A percentile compares a stretch with the other conserved stretches of the same genome.
Conservation (phyloP, 306 rosid genomes). For the Macrotyloma uniflorum region DNA sequence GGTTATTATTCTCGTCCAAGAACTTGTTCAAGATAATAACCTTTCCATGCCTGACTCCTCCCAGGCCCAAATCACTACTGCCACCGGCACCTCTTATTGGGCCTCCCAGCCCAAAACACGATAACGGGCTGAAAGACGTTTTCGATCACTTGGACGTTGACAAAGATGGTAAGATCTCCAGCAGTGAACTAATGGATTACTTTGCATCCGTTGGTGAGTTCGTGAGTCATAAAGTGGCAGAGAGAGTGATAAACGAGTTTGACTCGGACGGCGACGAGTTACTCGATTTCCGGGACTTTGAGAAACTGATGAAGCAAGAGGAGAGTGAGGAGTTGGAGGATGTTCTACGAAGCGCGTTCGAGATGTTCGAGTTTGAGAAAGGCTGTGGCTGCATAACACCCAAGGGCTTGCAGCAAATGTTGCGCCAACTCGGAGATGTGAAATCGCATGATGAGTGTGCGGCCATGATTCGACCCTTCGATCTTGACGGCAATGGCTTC, state of each 20-base stretch:
- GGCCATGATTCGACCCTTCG: constrained; percentile 61
- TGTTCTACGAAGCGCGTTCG: constrained; percentile 50
- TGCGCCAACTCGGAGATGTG: constrained; percentile 51
- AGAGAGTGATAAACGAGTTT: constrained; percentile 45
- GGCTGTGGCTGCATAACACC: constrained; percentile 62
- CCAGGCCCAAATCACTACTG: constrained; percentile 19
- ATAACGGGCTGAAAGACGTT: constrained; percentile 38
- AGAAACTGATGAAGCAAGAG: constrained; percentile 33
- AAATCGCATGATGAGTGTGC: constrained; percentile 57
- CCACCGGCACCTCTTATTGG: background rate
- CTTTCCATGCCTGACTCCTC: constrained; percentile 30
- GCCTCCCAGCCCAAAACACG: background rate
- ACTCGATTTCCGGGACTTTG: constrained; percentile 53
- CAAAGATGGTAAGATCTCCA: constrained; percentile 60
- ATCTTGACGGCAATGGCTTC: constrained; percentile 63
- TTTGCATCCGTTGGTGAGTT: constrained; percentile 50
- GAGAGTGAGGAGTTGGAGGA: constrained; percentile 39
- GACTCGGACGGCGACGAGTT: constrained; percentile 53
- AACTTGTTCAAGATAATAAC: constrained; percentile 33
- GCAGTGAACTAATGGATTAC: constrained; percentile 54
- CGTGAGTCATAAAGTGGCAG: constrained; percentile 42
- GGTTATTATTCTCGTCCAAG: constrained; percentile 34
- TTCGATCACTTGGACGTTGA: constrained; percentile 56
- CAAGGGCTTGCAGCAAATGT: constrained; percentile 56
- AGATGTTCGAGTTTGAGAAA: constrained; percentile 63